Evolutionary conservation across 768 basidiomycete genomes (phyloP).

Genomic region (Mycena indigotica): DNA sequence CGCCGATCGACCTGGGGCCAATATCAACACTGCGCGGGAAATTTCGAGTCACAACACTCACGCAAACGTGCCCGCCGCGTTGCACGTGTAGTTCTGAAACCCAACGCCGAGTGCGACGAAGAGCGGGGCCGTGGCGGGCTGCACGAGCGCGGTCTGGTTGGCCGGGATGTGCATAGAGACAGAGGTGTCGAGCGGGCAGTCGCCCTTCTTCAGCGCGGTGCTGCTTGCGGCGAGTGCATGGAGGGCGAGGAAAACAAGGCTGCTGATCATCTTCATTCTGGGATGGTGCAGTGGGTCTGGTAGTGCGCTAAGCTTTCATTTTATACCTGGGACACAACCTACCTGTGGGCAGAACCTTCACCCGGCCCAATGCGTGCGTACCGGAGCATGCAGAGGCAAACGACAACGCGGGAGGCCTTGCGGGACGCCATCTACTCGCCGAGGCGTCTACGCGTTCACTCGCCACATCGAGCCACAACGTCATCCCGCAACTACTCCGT

Average conservation of each 20-base stretch:
- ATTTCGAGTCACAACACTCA: neutral
- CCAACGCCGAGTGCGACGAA: neutral
- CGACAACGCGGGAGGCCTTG: too few relatives aligned
- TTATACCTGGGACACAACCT: too few relatives aligned
- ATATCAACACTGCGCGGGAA: neutral
- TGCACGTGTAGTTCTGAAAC: neutral
- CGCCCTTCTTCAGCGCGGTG: neutral
- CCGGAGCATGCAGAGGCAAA: too few relatives aligned
- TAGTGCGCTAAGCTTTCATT: too few relatives aligned
- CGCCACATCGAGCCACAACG: too few relatives aligned
- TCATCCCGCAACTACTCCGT: too few relatives aligned
- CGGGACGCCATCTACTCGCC: too few relatives aligned
- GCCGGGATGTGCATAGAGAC: neutral
- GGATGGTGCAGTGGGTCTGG: too few relatives aligned
- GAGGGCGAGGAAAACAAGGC: neutral
- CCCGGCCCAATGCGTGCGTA: too few relatives aligned
- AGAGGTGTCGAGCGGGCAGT: neutral
- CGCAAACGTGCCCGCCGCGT: neutral
- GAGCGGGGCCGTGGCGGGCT: neutral
- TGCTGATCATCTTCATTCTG: too few relatives aligned
- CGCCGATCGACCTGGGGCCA: slow-evolving; percentile 19
- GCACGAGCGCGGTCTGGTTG: neutral
- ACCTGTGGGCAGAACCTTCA: too few relatives aligned
- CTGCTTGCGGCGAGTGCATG: neutral
- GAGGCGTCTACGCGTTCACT: too few relatives aligned